Percentiles rank a stretch among this genome's conserved stretches.
Conservation (phyloP, 208 protist genomes). For the Blastocrithidia nonstop region DNA sequence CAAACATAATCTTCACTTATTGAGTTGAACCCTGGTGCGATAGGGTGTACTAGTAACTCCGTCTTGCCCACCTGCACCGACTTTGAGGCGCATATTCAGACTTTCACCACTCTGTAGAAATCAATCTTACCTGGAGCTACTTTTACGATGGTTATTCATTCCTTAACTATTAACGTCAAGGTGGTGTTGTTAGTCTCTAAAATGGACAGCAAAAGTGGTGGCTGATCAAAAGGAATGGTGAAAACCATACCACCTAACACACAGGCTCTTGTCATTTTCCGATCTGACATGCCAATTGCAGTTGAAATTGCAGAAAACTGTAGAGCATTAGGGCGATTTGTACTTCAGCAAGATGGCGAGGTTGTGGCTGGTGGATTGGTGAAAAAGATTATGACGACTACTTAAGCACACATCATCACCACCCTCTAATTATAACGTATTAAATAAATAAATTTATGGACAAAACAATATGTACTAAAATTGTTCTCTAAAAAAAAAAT, state of each 20-base stretch:
- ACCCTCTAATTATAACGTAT: neutral
- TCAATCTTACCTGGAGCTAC: slow-evolving; percentile 48
- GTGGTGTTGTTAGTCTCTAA: slow-evolving; percentile 52
- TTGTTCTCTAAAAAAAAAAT: no score
- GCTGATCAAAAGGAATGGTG: slow-evolving; percentile 76
- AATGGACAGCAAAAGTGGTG: slow-evolving; percentile 33
- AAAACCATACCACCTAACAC: slow-evolving; percentile 57
- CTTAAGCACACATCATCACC: neutral
- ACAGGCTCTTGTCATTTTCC: slow-evolving; percentile 60
- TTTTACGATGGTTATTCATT: slow-evolving; percentile 60
- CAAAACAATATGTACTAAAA: neutral
- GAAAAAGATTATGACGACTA: slow-evolving; percentile 21
- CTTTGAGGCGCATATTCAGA: slow-evolving; percentile 72
- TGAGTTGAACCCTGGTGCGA: slow-evolving; percentile 47
- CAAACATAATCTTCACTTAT: slow-evolving; percentile 22
- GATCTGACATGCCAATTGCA: slow-evolving; percentile 27
- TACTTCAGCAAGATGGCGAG: slow-evolving; percentile 67
- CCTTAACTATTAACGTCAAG: slow-evolving; percentile 44
- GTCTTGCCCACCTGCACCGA: slow-evolving; percentile 22
- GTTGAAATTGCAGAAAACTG: slow-evolving; percentile 57
- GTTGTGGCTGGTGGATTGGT: slow-evolving; percentile 64
- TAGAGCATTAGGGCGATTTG: slow-evolving; percentile 60
- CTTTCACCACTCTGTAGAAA: slow-evolving; percentile 39
- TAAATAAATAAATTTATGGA: neutral
- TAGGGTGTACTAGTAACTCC: slow-evolving; percentile 19